A percentile compares a stretch with the other conserved stretches of the same genome.
These are phyloP conservation scores for Kwoniella bestiolae DNA, from an alignment of 768 basidiomycete species.

Conservation along the genomic window DNA sequence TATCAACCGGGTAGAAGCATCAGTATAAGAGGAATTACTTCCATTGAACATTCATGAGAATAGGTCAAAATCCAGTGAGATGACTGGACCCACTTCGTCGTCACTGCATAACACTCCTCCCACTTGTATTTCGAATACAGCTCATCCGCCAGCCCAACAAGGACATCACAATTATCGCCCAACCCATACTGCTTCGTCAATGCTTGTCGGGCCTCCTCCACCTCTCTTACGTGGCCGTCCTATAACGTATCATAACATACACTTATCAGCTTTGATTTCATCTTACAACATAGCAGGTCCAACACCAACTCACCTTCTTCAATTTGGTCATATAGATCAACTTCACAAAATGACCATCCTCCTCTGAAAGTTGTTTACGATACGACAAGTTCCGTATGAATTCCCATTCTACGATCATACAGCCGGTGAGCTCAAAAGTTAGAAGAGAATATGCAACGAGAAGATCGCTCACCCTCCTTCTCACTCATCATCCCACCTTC, in stretches of 20 bases:
- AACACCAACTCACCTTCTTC: conserved; percentile 65
- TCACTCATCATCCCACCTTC: conserved; percentile 94
- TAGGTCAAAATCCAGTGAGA: background rate
- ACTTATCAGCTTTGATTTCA: background rate
- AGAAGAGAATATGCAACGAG: no score
- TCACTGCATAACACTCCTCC: conserved; percentile 91
- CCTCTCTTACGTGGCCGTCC: conserved; percentile 81
- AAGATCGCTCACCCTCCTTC: conserved; percentile 82
- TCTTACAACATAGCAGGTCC: background rate
- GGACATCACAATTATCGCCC: conserved; percentile 87
- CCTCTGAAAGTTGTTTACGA: conserved; percentile 72
- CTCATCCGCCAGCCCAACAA: conserved; percentile 88
- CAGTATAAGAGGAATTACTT: background rate
- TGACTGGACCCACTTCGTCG: conserved; percentile 66
- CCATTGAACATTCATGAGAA: background rate
- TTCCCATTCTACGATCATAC: conserved; percentile 83
- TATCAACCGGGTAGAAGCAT: conserved; percentile 53
- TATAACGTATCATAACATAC: conserved; percentile 27
- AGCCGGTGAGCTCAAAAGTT: conserved; percentile 6
- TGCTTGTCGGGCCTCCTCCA: conserved; percentile 75
- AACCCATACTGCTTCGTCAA: conserved; percentile 82
- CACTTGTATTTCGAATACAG: conserved; percentile 85
- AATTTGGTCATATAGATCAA: conserved; percentile 90
- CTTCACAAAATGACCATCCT: conserved; percentile 88
- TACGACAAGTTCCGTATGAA: conserved; percentile 86